phyloP scores from a whole-genome alignment of 768 basidiomycete genomes.

The Chalciporus sphaerocephalus region DNA sequence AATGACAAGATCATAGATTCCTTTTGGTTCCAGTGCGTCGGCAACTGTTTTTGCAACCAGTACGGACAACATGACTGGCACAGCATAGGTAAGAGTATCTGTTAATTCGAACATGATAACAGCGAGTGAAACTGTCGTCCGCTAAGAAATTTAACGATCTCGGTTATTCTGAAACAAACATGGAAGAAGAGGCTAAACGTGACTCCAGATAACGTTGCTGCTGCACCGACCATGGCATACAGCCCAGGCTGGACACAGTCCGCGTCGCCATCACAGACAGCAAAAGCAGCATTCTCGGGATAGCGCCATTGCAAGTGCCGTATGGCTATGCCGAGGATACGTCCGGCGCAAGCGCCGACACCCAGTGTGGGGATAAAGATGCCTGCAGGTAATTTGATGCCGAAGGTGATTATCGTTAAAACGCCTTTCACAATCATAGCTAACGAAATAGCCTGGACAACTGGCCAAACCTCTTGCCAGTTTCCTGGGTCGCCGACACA shows the following conservation, averaged over 20 bases:
- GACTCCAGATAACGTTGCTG: conserved; percentile 91
- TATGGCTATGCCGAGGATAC: conserved; percentile 77
- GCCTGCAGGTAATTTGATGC: conserved; percentile 86
- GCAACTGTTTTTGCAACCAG: conserved; percentile 51
- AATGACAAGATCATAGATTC: conserved; percentile 96
- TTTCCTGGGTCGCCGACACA: conserved; percentile 65
- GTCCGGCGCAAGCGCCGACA: conserved; percentile 90
- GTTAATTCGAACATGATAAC: conserved; percentile 97
- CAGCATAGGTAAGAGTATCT: conserved; percentile 86
- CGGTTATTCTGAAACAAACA: conserved; percentile 1
- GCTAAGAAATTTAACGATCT: conserved; percentile 34
- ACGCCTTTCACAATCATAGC: conserved; percentile 79
- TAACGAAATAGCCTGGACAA: conserved; percentile 61
- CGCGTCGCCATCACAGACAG: conserved; percentile 55
- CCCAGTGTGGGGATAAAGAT: conserved; percentile 96
- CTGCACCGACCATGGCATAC: conserved; percentile 96
- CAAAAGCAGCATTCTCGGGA: conserved; percentile 60
- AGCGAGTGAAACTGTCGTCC: conserved; percentile 88
- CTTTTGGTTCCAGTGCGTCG: conserved; percentile 55
- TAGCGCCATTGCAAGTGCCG: conserved; percentile 68
- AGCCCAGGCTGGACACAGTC: conserved; percentile 85
- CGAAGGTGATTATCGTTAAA: conserved; percentile 86
- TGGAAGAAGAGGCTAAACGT: conserved; percentile 49
- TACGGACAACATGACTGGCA: conserved; percentile 84
- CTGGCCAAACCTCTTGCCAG: conserved; percentile 51